Evolutionary conservation across 257 asterid species (phyloP), one percentile per base, ranked within the genome.

Genomic region (Solanum peruvianum): DNA sequence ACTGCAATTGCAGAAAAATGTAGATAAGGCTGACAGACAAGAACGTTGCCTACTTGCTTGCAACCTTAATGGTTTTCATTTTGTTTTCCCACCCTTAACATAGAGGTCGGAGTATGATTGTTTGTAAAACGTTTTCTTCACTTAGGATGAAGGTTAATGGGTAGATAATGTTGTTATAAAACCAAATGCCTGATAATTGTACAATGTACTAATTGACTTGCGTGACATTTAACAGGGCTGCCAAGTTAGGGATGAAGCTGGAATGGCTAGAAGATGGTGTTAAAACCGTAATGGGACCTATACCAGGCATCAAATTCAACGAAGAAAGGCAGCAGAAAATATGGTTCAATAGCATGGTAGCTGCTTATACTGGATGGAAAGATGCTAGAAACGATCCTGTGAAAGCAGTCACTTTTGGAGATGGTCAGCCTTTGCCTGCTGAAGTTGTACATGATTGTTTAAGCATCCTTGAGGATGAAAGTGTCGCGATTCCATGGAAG

Each of bases 311-410:
- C 88, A 95, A 93, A 78, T 73, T 86, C 37, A 96, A 95, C 58
- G 80, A 91, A 87, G 87, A 91, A 6, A 91, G 98, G 87, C 90
- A 90, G 85, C 91, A 94, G 41, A 95, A 95, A 89, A 93, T 88
- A 72, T 96, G 98, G 98, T 94, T 96, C 90, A 96, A 96, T 90
- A 93, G 95, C 89, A 94, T 96, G 98, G 97, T 92, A 85, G 98
- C 97, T 82, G 99, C 98, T 42, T 96, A 96, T 67, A 95, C 95
- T 0, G 98, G 98, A 7, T 96, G 99, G 98, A 90, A 94, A 87
- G 98, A 96, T 86, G 90, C 92, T 2, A 83, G 95, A 27, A 96
- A 96, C 52, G 95, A 95, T 84, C 97, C 99, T 4, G 92, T 87
- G 82, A 96, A 94, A 90, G 97, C 99, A 1, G 98, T 95, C 31